Percentiles rank a stretch among this genome's conserved stretches.
Evolutionary conservation across 257 asterid genomes (phyloP).

Genomic region (Plantago major): DNA sequence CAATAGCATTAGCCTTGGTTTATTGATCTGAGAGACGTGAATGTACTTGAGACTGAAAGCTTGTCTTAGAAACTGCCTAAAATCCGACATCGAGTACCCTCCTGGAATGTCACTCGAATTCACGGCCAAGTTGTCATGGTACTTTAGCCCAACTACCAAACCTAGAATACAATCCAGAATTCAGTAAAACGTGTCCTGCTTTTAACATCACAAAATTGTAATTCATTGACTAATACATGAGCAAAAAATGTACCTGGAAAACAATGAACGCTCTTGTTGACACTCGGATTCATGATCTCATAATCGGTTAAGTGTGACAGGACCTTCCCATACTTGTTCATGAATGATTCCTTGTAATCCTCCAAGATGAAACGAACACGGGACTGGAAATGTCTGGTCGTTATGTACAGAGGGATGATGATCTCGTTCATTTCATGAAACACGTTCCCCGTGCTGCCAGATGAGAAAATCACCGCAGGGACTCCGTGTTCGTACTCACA

Average conservation of each 20-base stretch:
- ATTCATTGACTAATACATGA: background rate
- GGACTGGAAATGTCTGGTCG: slow-evolving; percentile 57
- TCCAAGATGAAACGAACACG: slow-evolving; percentile 51
- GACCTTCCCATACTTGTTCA: slow-evolving; percentile 49
- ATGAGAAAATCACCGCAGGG: slow-evolving; percentile 83
- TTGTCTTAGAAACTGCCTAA: slow-evolving; percentile 31
- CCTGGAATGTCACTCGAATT: slow-evolving; percentile 41
- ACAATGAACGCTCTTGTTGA: slow-evolving; percentile 60
- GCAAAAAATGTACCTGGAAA: slow-evolving; percentile 33
- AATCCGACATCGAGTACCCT: slow-evolving; percentile 37
- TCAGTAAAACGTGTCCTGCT: too few relatives aligned
- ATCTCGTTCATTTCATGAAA: slow-evolving; percentile 90
- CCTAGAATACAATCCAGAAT: slow-evolving; percentile 29
- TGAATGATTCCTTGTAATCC: slow-evolving; percentile 66
- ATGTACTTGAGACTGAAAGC: slow-evolving; percentile 24
- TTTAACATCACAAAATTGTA: too few relatives aligned
- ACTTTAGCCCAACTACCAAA: slow-evolving; percentile 61
- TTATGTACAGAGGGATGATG: slow-evolving; percentile 67
- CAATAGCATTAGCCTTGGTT: slow-evolving; percentile 54
- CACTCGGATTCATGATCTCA: slow-evolving; percentile 43
- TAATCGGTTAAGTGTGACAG: slow-evolving; percentile 41
- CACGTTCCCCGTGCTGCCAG: slow-evolving; percentile 75
- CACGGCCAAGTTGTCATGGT: slow-evolving; percentile 58
- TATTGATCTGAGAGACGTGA: slow-evolving; percentile 30
- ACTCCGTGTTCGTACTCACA: slow-evolving; percentile 39